These are phyloP conservation scores for Massariosphaeria phaeospora DNA, from an alignment of 495 filamentous ascomycete genomes.

Conservation along the genomic window DNA sequence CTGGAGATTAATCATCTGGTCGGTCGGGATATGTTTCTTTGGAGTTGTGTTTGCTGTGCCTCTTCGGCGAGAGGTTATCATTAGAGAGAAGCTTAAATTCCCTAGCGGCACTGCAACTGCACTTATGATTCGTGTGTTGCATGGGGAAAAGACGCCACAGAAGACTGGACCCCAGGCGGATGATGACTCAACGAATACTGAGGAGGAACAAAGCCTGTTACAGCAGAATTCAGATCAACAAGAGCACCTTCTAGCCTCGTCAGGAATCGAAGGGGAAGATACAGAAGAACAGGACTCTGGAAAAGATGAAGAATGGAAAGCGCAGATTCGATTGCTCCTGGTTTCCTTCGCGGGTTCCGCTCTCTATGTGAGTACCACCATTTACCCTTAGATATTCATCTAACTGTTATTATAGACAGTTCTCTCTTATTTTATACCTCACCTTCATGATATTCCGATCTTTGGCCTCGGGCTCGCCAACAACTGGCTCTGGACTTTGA, in stretches of 20 bases:
- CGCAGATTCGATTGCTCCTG: conserved; percentile 56
- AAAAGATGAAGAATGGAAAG: conserved; percentile 54
- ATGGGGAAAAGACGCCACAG: conserved; percentile 53
- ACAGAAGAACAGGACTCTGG: conserved; percentile 35
- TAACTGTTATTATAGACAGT: conserved; percentile 55
- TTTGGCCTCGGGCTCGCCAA: conserved; percentile 69
- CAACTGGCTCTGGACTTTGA: conserved; percentile 92
- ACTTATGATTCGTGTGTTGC: conserved; percentile 81
- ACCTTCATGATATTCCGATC: conserved; percentile 76
- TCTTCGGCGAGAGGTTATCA: conserved; percentile 78
- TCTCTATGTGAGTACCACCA: conserved; percentile 43
- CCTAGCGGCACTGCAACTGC: conserved; percentile 94
- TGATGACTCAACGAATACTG: neutral
- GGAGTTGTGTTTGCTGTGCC: conserved; percentile 96
- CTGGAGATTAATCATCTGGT: conserved; percentile 80
- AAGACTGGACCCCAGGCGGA: conserved; percentile 25
- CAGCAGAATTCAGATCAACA: neutral
- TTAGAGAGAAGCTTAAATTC: conserved; percentile 86
- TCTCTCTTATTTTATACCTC: conserved; percentile 85
- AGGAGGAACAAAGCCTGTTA: conserved; percentile 25
- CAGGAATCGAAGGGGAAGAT: conserved; percentile 4
- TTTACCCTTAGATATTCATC: neutral
- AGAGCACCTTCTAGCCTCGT: conserved; percentile 9
- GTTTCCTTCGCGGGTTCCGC: conserved; percentile 57
- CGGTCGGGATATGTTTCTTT: conserved; percentile 86